Evolutionary conservation across 176 grass and related monocot species (phyloP).

Genomic region (Thinopyrum elongatum): DNA sequence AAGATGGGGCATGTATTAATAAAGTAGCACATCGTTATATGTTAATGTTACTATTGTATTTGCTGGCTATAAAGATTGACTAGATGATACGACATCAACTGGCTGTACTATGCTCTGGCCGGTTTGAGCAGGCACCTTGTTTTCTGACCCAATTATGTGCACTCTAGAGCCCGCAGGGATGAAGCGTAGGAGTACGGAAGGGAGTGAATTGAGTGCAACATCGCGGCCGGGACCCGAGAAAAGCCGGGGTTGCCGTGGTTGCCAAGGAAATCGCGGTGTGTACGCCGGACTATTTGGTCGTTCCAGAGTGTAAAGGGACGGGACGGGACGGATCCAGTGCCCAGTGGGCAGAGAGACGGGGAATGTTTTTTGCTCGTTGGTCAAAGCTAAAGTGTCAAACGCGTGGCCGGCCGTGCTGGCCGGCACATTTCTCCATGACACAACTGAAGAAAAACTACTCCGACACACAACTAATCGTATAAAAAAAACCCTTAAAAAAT

Average conservation of each 20-base stretch:
- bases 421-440: neutral
- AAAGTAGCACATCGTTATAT: too few species aligned
- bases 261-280: slow-evolving; percentile 35
- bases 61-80: too few species aligned
- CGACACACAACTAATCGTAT: neutral
- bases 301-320: neutral
- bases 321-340: neutral
- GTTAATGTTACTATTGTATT: too few species aligned
- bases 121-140: neutral
- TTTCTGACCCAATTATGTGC: neutral
- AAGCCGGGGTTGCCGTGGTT: neutral
- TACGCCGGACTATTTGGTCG: slow-evolving; percentile 6
- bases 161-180: neutral
- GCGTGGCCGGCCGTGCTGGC: slow-evolving; percentile 23
- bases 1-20: too few species aligned
- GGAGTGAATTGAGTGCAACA: neutral
- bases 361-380: slow-evolving; percentile 11
- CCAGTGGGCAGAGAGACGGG: neutral
- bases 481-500: neutral
- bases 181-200: neutral
- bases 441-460: neutral
- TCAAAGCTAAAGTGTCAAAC: slow-evolving; percentile 7
- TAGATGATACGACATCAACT: too few species aligned
- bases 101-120: too few species aligned
- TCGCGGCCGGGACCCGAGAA: neutral